Base-by-base conservation (phyloP, 208 protist species). In the Angomonas ambiguus region DNA sequence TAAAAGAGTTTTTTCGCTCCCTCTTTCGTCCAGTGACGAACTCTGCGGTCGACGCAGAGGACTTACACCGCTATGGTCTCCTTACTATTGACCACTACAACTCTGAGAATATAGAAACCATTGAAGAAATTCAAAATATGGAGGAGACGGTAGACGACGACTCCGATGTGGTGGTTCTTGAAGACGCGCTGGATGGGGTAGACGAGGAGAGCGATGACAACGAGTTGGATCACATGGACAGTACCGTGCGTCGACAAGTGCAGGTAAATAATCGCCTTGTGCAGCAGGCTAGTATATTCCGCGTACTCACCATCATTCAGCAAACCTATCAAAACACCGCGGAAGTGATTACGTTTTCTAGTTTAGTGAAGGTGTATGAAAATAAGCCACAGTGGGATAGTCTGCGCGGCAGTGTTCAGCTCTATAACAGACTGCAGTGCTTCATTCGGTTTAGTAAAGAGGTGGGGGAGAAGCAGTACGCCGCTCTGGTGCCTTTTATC, bases 1-100 rank as follows among this genome's bases (percentile, higher is more conserved):
- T 92, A 30, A 74, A 83, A 32, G 69, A 81, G 63, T 92, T 88
- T 67, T 51, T 92, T 6, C 85, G 82, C 57, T 82, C 76, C 11
- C 60, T 88, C n/a, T 88, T 92, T 75, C 79, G 77, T 33, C 59
- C 65, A 4, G 64, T 70, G 27, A 83, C 75, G n/a, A 86, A 83
- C 65, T 86, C 85, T n/a, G 75, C 74, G 57, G 42, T 77, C 2
- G 71, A 77, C 56, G 85, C 79, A 16, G 74, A 84, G 35, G 79
- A 87, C 53, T 69, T 92, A 38, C 71, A 85, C 33, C 80, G 86
- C 59, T 74, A 76, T 57, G 84, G 84, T n/a, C 67, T 91, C 51
- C 75, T 91, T 11, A 74, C 73, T 5, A 71, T 87, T 41, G 80
- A 85, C 57, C 68, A 74, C 22, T 77, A 80, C 13, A 82, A 77